Conservation (phyloP, 306 rosid genomes). For the Gastrolobium bilobum region DNA sequence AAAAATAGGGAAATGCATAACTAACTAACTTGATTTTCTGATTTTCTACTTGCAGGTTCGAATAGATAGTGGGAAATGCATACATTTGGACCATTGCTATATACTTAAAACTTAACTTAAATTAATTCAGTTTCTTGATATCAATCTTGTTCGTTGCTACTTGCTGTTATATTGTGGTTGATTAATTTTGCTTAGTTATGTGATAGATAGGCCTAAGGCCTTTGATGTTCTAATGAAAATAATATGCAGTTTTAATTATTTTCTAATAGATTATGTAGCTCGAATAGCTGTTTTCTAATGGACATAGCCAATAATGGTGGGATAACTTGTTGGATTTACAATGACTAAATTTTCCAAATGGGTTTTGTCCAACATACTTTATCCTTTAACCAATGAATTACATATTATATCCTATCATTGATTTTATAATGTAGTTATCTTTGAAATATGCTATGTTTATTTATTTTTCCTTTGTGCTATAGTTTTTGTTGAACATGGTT, state of each 20-base stretch:
- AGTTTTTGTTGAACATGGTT: conserved; percentile 10
- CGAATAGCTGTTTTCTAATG: neutral
- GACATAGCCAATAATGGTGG: neutral
- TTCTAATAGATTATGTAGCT: conserved; percentile 9
- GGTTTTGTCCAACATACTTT: neutral
- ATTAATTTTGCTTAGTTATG: neutral
- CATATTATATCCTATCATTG: neutral
- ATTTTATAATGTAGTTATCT: conserved; percentile 14
- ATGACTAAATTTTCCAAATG: neutral
- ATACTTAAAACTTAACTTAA: neutral
- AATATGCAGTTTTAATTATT: neutral
- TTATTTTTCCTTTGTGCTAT: neutral
- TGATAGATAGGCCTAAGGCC: neutral
- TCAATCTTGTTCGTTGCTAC: neutral
- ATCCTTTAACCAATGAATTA: neutral
- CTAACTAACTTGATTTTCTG: too few relatives aligned
- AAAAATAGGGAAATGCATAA: too few relatives aligned
- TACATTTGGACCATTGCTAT: too few relatives aligned
- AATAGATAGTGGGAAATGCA: too few relatives aligned
- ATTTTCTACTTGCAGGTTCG: too few relatives aligned
- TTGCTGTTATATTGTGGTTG: conserved; percentile 25
- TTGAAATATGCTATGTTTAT: neutral
- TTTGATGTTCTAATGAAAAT: conserved; percentile 6
- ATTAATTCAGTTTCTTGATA: conserved; percentile 20
- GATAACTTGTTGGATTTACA: neutral